Conservation (phyloP, 1,284 basidiomycete genomes). For the Heterobasidion annosum region DNA sequence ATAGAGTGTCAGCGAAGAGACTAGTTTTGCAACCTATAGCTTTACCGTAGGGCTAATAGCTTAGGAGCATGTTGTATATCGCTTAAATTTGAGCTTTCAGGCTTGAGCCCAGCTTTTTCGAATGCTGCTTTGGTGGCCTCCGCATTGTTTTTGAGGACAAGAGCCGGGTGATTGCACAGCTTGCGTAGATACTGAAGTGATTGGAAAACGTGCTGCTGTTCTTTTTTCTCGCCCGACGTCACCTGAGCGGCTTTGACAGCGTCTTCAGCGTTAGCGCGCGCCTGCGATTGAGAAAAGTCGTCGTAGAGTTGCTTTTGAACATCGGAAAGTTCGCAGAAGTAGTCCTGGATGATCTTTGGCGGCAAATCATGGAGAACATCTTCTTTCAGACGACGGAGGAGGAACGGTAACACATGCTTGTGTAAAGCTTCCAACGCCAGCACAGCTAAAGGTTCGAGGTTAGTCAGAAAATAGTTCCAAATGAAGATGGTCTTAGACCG, state of each 20-base stretch:
- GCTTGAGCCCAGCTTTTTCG: slow-evolving; percentile 36
- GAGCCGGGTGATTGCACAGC: slow-evolving; percentile 93
- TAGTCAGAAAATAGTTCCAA: slow-evolving; percentile 4
- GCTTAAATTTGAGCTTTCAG: slow-evolving; percentile 37
- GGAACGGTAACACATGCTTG: slow-evolving; percentile 98
- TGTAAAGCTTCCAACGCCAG: slow-evolving; percentile 93
- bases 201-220: slow-evolving; percentile 89
- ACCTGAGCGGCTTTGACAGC: slow-evolving; percentile 37
- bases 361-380: slow-evolving; percentile 95
- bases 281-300: slow-evolving; percentile 82
- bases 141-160: slow-evolving; percentile 67
- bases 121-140: slow-evolving; percentile 59
- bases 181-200: slow-evolving; percentile 96
- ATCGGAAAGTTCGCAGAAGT: slow-evolving; percentile 96
- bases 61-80: slow-evolving; percentile 95
- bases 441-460: slow-evolving; percentile 45
- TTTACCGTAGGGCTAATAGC: slow-evolving; percentile 81
- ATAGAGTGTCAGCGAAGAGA: slow-evolving; percentile 2
- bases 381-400: slow-evolving; percentile 94
- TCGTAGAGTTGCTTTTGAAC: slow-evolving; percentile 93
- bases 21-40: slow-evolving; percentile 6
- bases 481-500: slow-evolving; percentile 19
- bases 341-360: slow-evolving; percentile 99
- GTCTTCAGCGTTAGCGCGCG: slow-evolving; percentile 55
- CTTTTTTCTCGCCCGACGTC: slow-evolving; percentile 23